These are phyloP conservation scores for Furcasterigmium furcatum DNA, from an alignment of 2,329 filamentous ascomycete genomes.

Conservation along the genomic window DNA sequence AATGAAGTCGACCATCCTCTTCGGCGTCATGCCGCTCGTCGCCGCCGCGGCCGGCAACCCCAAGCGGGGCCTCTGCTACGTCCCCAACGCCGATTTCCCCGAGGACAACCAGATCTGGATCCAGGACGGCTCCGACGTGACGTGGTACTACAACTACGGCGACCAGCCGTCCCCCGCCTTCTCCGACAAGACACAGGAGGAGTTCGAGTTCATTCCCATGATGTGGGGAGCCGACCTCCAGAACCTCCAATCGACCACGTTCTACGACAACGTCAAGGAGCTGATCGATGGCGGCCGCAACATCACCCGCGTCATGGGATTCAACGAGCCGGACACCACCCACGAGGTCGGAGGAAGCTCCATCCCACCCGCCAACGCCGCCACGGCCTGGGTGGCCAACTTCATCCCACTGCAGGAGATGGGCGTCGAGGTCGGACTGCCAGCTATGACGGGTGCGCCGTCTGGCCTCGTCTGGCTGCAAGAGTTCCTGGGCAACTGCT, in stretches of 20 bases:
- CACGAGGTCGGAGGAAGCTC: conserved; percentile 56
- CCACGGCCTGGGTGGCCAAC: conserved; percentile 66
- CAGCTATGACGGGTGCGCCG: conserved; percentile 62
- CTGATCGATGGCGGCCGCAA: conserved; percentile 53
- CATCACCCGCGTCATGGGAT: conserved; percentile 67
- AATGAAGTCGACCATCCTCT: conserved; percentile 9
- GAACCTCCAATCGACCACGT: conserved; percentile 50
- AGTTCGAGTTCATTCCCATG: conserved; percentile 78
- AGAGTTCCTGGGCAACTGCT: conserved; percentile 46
- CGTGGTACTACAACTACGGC: conserved; percentile 85
- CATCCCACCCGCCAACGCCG: conserved; percentile 57
- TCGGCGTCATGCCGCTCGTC: conserved; percentile 16
- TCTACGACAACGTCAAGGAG: conserved; percentile 54
- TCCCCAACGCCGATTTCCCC: conserved; percentile 50
- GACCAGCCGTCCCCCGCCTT: conserved; percentile 52
- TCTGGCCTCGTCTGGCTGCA: conserved; percentile 64
- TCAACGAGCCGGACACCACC: conserved; percentile 74
- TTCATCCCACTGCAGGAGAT: conserved; percentile 65
- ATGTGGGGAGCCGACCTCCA: conserved; percentile 61
- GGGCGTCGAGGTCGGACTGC: conserved; percentile 67
- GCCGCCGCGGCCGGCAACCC: conserved; percentile 32
- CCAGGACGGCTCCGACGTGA: conserved; percentile 52
- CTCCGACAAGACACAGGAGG: conserved; percentile 41
- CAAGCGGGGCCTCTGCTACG: conserved; percentile 73
- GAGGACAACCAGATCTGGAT: conserved; percentile 66